phyloP scores from a whole-genome alignment of 1,284 basidiomycete species.

The Trichosporon asahii region DNA sequence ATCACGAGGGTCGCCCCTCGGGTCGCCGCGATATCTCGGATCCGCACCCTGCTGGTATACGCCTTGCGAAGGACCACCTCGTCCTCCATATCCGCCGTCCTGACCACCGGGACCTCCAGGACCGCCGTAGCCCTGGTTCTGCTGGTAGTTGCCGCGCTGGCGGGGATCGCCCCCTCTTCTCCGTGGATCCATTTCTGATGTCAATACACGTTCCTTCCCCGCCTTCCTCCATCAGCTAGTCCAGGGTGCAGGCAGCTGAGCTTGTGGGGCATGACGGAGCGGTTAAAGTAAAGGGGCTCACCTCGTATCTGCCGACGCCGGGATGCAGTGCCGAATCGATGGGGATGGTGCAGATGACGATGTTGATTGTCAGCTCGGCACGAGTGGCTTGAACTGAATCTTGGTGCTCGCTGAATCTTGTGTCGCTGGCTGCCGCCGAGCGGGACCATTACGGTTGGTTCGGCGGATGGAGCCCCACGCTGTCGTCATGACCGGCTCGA shows the following conservation, averaged over 20 bases:
- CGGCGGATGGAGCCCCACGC: not conserved
- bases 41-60: not conserved
- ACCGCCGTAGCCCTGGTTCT: not conserved
- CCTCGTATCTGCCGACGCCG: not conserved
- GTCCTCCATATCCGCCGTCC: slow-evolving; percentile 12
- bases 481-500: not conserved
- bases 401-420: not conserved
- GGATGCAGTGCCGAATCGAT: not conserved
- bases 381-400: not conserved
- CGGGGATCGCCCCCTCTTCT: slow-evolving; percentile 21
- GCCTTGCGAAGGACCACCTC: not conserved
- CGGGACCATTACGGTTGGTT: not conserved
- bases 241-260: not conserved
- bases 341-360: not conserved
- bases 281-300: not conserved
- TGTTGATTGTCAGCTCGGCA: not conserved
- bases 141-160: slow-evolving; percentile 14
- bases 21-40: slow-evolving; percentile 4
- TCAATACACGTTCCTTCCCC: not conserved
- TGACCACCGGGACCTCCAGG: not conserved
- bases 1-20: slow-evolving; percentile 6
- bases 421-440: not conserved
- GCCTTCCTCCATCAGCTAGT: not conserved
- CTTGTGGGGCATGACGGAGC: not conserved
- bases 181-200: slow-evolving; percentile 17